A percentile compares a stretch with the other conserved stretches of the same genome.
These are phyloP conservation scores for Tritrichomonas foetus DNA, from an alignment of 208 protist genomes.

Conservation along the genomic window DNA sequence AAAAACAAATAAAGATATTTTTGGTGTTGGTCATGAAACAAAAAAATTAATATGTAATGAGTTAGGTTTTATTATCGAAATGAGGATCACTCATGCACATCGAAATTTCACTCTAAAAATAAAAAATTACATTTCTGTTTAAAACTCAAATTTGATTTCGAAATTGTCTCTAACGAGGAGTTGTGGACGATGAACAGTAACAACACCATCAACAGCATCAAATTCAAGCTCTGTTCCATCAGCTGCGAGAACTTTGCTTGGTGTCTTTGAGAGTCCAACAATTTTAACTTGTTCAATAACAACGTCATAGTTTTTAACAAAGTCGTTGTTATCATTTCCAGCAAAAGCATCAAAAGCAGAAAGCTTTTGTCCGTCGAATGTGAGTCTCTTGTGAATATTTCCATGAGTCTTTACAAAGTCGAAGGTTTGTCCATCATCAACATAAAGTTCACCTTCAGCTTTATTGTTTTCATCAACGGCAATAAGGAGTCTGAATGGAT, in stretches of 20 bases:
- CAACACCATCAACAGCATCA: not conserved
- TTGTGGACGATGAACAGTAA: not conserved
- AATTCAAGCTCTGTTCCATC: not conserved
- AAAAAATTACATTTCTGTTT: not conserved
- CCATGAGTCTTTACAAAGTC: not conserved
- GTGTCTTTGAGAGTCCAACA: not conserved
- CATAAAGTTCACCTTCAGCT: constrained; percentile 45
- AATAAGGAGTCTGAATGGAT: constrained; percentile 63
- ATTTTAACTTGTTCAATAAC: not conserved
- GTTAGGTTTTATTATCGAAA: too few relatives aligned
- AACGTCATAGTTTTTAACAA: not conserved
- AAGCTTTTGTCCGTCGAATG: not conserved
- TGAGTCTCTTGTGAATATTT: not conserved
- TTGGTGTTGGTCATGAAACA: too few relatives aligned
- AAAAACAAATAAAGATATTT: too few relatives aligned
- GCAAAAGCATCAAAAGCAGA: too few relatives aligned
- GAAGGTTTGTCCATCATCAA: constrained; percentile 48
- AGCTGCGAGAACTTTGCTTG: not conserved
- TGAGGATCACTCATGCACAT: too few relatives aligned
- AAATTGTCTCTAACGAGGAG: not conserved
- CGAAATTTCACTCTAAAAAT: too few relatives aligned
- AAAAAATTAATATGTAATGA: too few relatives aligned
- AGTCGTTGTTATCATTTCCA: not conserved
- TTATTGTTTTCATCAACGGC: constrained; percentile 45
- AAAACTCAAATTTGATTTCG: not conserved